Evolutionary conservation across 306 rosid species (phyloP).

Genomic region (Vigna radiata): DNA sequence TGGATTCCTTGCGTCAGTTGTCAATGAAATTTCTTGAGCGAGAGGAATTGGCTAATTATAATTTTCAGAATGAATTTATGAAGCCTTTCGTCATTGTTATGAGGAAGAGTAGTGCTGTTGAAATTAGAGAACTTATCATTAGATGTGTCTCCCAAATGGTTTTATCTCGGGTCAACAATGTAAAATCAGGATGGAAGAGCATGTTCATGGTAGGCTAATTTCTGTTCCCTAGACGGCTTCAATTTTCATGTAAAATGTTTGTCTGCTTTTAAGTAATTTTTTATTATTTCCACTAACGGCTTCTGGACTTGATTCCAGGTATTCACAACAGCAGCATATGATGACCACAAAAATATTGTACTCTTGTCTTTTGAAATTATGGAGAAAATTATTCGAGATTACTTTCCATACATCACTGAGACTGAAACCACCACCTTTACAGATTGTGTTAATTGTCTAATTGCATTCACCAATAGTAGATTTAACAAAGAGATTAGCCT

Average conservation of each 20-base stretch:
- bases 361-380: conserved; percentile 97
- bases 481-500: conserved; percentile 96
- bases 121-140: conserved; percentile 94
- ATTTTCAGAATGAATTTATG: conserved; percentile 99
- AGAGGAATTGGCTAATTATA: conserved; percentile 97
- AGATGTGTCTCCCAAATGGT: conserved; percentile 99
- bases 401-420: conserved; percentile 95
- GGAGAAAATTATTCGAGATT: conserved; percentile 96
- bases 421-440: conserved; percentile 99
- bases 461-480: conserved; percentile 98
- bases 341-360: conserved; percentile 97
- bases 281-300: conserved; percentile 21
- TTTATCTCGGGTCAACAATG: conserved; percentile 92
- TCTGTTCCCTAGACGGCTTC: conserved; percentile 41
- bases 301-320: conserved; percentile 69
- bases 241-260: conserved; percentile 1
- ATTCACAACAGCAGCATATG: conserved; percentile 98
- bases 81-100: conserved; percentile 98
- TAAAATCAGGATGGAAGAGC: conserved; percentile 99
- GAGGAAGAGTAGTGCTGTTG: conserved; percentile 97
- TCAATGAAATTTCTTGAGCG: conserved; percentile 98
- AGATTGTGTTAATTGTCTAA: conserved; percentile 96
- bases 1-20: conserved; percentile 98
- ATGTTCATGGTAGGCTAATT: conserved; percentile 92
- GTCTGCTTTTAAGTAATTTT: conserved; percentile 28